Evolutionary conservation across 495 filamentous ascomycete species (phyloP).

Genomic region (Astrothelium macrocarpum): DNA sequence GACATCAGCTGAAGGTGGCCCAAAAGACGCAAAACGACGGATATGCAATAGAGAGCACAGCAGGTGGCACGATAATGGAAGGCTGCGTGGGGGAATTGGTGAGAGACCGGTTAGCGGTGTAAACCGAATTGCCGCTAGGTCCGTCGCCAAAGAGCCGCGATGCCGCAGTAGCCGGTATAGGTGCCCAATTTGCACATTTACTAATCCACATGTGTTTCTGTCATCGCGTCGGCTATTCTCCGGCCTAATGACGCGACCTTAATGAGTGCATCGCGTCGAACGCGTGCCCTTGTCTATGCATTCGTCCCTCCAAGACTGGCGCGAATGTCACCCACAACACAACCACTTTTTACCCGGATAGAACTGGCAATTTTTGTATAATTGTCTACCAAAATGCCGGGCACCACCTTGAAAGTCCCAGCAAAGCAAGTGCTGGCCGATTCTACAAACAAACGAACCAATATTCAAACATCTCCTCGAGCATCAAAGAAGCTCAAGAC

Average conservation of each 20-base stretch:
- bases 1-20: background rate
- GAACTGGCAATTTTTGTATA: background rate
- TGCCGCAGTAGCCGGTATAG: too few relatives aligned
- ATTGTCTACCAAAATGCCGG: constrained; percentile 35
- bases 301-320: background rate
- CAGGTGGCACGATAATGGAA: too few relatives aligned
- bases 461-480: constrained; percentile 40
- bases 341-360: background rate
- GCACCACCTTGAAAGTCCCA: constrained; percentile 40
- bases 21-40: too few relatives aligned
- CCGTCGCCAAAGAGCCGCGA: too few relatives aligned
- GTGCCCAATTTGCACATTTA: too few relatives aligned
- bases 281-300: background rate
- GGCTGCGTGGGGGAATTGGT: too few relatives aligned
- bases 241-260: background rate
- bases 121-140: too few relatives aligned
- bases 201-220: too few relatives aligned
- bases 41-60: too few relatives aligned
- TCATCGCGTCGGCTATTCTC: background rate
- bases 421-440: constrained; percentile 53
- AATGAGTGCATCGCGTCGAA: constrained; percentile 4
- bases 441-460: constrained; percentile 43
- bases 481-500: constrained; percentile 71
- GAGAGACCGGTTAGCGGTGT: too few relatives aligned
- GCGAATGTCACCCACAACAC: background rate